Conservation (phyloP, 1,139 yeast genomes). For the Yamadazyma atmosphaerica region DNA sequence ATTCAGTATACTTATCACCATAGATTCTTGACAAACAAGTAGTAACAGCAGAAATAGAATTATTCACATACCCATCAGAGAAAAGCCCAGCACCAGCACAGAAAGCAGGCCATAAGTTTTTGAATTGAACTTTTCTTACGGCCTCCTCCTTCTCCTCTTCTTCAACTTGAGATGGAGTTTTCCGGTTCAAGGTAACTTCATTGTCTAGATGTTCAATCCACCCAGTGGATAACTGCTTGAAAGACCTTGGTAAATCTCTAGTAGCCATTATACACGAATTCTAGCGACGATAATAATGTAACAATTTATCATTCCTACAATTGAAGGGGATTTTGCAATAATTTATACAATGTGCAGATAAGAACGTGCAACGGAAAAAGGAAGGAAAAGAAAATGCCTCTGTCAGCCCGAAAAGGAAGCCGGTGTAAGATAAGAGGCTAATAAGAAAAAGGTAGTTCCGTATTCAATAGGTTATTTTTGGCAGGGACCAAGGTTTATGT, state of each 20-base stretch:
- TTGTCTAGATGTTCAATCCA: slow-evolving; percentile 30
- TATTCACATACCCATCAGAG: slow-evolving; percentile 88
- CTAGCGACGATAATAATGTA: no score
- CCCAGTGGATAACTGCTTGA: slow-evolving; percentile 35
- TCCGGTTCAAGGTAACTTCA: slow-evolving; percentile 26
- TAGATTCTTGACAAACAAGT: slow-evolving; percentile 67
- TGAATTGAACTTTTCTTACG: slow-evolving; percentile 23
- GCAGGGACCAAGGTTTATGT: no score
- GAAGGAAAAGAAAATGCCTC: background rate
- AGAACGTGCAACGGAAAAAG: background rate
- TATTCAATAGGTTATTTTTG: no score
- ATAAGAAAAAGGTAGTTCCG: no score
- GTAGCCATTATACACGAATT: slow-evolving; percentile 34
- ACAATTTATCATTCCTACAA: no score
- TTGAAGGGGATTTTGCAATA: background rate
- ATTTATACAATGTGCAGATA: background rate
- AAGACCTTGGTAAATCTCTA: slow-evolving; percentile 52
- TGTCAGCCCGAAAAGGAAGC: no score
- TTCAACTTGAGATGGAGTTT: slow-evolving; percentile 23
- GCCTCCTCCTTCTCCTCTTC: slow-evolving; percentile 22
- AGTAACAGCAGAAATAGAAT: slow-evolving; percentile 74
- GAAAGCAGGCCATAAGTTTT: slow-evolving; percentile 67
- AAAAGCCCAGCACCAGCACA: slow-evolving; percentile 91
- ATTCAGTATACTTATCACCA: slow-evolving; percentile 58
- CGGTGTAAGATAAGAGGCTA: no score